Percentiles rank a stretch among this genome's conserved stretches.
phyloP scores from a whole-genome alignment of 192 early-diverging fungal species.

The Pilobolus umbonatus region DNA sequence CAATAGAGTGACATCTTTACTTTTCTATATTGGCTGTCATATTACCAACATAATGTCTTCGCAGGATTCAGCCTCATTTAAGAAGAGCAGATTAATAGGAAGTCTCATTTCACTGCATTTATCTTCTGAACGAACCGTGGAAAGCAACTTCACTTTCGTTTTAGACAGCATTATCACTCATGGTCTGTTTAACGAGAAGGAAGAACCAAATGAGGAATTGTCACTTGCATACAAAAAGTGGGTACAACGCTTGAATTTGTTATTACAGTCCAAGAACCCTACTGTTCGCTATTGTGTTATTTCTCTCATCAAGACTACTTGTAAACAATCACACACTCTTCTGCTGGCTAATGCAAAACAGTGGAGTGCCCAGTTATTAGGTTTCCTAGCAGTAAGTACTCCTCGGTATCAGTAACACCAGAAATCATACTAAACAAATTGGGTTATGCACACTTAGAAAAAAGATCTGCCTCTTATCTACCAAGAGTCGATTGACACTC shows the following conservation, averaged over 20 bases:
- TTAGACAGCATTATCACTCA: slow-evolving; percentile 41
- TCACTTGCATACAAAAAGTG: slow-evolving; percentile 40
- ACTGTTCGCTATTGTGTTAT: slow-evolving; percentile 48
- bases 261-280: slow-evolving; percentile 48
- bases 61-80: neutral
- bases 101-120: slow-evolving; percentile 36
- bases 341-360: slow-evolving; percentile 36
- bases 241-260: slow-evolving; percentile 45
- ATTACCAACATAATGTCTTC: slow-evolving; percentile 13
- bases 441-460: too few relatives aligned
- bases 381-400: slow-evolving; percentile 38
- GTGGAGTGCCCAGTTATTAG: slow-evolving; percentile 42
- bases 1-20: too few relatives aligned
- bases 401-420: neutral
- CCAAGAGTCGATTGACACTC: slow-evolving; percentile 38
- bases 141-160: slow-evolving; percentile 43
- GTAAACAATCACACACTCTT: slow-evolving; percentile 39
- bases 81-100: slow-evolving; percentile 22
- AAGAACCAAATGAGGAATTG: slow-evolving; percentile 6
- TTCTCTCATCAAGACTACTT: slow-evolving; percentile 41
- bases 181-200: slow-evolving; percentile 33
- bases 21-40: too few relatives aligned
- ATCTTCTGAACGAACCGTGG: slow-evolving; percentile 33
- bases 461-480: slow-evolving; percentile 34
- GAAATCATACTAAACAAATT: too few relatives aligned